Conservation (phyloP, 169 alveolate genomes). For the Plasmodium falciparum region DNA sequence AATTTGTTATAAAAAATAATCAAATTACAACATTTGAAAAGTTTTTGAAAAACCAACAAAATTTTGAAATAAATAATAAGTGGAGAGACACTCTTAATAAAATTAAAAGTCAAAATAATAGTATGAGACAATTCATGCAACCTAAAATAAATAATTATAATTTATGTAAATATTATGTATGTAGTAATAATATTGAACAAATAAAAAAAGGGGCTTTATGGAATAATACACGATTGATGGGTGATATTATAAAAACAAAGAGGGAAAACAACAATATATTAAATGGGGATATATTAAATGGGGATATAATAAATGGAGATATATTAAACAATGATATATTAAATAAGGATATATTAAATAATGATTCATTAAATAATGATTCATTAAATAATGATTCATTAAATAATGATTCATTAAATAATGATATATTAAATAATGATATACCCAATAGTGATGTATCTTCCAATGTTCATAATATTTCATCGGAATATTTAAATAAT, state of each 20-base stretch:
- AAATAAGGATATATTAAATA: neutral
- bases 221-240: no score
- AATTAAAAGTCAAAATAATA: no score
- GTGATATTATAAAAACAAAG: no score
- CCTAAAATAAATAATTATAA: neutral
- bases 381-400: neutral
- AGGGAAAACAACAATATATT: no score
- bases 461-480: neutral
- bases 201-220: neutral
- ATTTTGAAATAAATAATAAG: neutral
- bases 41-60: slow-evolving; percentile 22
- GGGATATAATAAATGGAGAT: neutral
- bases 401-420: no score
- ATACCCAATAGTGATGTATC: neutral
- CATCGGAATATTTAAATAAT: no score
- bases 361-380: no score
- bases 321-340: neutral
- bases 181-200: neutral
- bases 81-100: slow-evolving; percentile 27
- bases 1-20: slow-evolving; percentile 58
- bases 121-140: neutral
- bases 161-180: neutral
- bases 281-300: no score
- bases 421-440: neutral
- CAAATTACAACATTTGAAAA: slow-evolving; percentile 48